Conservation (phyloP, 306 rosid genomes). For the Begonia peltatifolia region DNA sequence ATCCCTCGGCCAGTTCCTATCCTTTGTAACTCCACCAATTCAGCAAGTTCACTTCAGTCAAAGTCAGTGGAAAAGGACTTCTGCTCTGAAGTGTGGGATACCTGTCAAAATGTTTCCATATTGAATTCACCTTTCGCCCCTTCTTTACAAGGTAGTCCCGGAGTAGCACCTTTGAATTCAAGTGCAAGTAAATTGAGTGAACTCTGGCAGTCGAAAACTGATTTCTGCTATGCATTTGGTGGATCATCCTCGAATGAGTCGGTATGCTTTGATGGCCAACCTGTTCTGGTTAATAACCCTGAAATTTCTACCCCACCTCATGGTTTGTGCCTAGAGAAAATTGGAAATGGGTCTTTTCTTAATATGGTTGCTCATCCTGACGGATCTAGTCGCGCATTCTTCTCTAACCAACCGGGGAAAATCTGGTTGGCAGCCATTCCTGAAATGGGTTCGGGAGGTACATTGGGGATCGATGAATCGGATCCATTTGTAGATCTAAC, state of each 20-base stretch:
- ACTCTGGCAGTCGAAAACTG: constrained; percentile 65
- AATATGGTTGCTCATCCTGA: constrained; percentile 91
- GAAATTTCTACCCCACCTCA: constrained; percentile 31
- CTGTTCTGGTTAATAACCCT: constrained; percentile 38
- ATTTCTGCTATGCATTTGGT: constrained; percentile 73
- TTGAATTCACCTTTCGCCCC: constrained; percentile 76
- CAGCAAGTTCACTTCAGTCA: constrained; percentile 60
- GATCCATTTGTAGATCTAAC: constrained; percentile 83
- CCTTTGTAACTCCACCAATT: constrained; percentile 62
- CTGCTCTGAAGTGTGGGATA: constrained; percentile 71
- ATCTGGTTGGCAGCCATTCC: constrained; percentile 79
- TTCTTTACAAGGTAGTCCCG: constrained; percentile 46
- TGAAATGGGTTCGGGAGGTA: constrained; percentile 53
- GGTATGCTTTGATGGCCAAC: constrained; percentile 67
- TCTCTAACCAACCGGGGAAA: constrained; percentile 62
- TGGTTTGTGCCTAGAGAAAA: constrained; percentile 91
- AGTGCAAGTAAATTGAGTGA: constrained; percentile 36
- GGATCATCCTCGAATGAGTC: constrained; percentile 49
- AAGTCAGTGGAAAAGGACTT: constrained; percentile 29
- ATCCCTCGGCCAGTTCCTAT: constrained; percentile 55
- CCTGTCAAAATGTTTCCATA: constrained; percentile 63
- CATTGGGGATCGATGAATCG: constrained; percentile 45
- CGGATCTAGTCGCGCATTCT: constrained; percentile 85
- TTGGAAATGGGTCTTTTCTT: constrained; percentile 83
- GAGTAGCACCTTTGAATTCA: constrained; percentile 21